phyloP scores from a whole-genome alignment of 305 asterid species.

The Solanum chacoense region DNA sequence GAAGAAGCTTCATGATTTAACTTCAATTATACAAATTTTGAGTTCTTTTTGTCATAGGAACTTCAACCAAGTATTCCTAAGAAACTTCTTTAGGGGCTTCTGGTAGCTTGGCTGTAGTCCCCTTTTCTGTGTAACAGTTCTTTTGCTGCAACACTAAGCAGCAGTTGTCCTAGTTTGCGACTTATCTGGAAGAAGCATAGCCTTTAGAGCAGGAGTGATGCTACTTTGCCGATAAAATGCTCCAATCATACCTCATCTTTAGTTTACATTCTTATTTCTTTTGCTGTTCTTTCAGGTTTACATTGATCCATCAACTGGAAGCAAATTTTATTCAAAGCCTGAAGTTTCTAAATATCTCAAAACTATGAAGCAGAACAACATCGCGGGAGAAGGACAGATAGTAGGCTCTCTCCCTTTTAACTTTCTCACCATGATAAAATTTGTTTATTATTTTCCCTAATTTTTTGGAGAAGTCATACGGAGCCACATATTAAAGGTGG shows the following conservation, averaged over 20 bases:
- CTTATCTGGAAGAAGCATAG: not conserved
- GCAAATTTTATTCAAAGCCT: constrained; percentile 42
- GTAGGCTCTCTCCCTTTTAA: constrained; percentile 14
- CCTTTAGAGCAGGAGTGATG: not conserved
- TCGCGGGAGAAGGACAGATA: constrained; percentile 12
- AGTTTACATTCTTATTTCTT: not conserved
- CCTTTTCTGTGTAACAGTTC: not conserved
- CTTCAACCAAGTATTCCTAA: not conserved
- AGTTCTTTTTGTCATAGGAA: not conserved
- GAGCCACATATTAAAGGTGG: not conserved
- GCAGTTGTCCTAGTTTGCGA: not conserved
- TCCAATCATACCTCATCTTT: not conserved
- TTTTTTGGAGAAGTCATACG: not conserved
- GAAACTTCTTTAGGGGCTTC: not conserved
- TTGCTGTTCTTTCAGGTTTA: constrained; percentile 39
- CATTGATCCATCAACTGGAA: constrained; percentile 35
- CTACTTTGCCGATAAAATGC: not conserved
- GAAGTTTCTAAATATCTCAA: constrained; percentile 39
- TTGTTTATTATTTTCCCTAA: not conserved
- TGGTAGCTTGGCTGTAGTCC: not conserved
- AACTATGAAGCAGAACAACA: constrained; percentile 5
- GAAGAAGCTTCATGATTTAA: not conserved
- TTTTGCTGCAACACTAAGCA: not conserved
- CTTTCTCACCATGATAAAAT: constrained; percentile 2
- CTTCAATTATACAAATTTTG: not conserved